A percentile compares a stretch with the other conserved stretches of the same genome.
Evolutionary conservation across 345 rosid species (phyloP).

Genomic region (Conringia planisiliqua): DNA sequence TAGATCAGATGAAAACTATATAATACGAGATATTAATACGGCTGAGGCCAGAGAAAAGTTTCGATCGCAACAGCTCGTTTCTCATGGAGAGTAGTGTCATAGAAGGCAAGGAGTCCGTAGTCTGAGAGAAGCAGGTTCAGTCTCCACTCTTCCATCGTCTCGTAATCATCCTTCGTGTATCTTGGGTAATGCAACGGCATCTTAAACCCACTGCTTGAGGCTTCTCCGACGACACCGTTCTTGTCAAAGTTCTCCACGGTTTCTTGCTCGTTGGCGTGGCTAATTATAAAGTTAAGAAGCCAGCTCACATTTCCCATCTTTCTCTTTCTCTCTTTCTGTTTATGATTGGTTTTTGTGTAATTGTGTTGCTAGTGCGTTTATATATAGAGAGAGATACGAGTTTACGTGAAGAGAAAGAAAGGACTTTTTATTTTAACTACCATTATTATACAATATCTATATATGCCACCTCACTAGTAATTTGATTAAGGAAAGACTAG

Average conservation of each 20-base stretch:
- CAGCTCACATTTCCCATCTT: slow-evolving; percentile 40
- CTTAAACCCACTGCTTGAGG: slow-evolving; percentile 34
- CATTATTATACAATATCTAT: slow-evolving; percentile 1
- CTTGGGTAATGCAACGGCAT: slow-evolving; percentile 77
- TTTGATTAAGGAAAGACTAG: neutral
- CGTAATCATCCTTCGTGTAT: slow-evolving; percentile 52
- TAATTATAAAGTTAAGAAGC: slow-evolving; percentile 44
- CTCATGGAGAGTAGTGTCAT: slow-evolving; percentile 36
- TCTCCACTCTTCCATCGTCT: slow-evolving; percentile 76
- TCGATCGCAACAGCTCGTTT: slow-evolving; percentile 61
- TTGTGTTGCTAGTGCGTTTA: neutral
- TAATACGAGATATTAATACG: neutral
- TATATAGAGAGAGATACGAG: neutral
- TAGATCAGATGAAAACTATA: neutral
- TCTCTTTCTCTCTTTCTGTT: neutral
- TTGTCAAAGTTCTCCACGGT: slow-evolving; percentile 1
- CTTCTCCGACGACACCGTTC: slow-evolving; percentile 23
- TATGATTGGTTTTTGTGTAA: neutral
- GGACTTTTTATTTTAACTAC: neutral
- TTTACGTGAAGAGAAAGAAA: slow-evolving; percentile 16
- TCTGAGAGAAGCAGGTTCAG: slow-evolving; percentile 51
- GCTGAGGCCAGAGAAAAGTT: slow-evolving; percentile 59
- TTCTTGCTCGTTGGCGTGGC: slow-evolving; percentile 29
- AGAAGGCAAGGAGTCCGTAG: slow-evolving; percentile 45
- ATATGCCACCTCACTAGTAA: slow-evolving; percentile 1